Conservation (phyloP, 1,139 yeast genomes). For the Geotrichum cucujoidarum region DNA sequence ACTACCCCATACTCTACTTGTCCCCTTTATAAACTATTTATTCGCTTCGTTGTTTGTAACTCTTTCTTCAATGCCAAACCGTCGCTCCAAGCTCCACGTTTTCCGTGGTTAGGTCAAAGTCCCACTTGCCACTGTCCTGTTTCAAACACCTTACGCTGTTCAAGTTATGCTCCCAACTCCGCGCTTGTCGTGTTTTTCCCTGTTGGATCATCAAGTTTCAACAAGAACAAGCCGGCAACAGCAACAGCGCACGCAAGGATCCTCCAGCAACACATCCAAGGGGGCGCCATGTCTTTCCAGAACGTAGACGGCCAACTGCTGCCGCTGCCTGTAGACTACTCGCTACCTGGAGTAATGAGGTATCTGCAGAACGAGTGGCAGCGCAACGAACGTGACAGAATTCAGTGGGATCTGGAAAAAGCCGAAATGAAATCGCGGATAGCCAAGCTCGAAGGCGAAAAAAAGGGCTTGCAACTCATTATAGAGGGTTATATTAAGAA, state of each 20-base stretch:
- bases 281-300: too few species aligned
- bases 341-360: slow-evolving; percentile 50
- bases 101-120: too few species aligned
- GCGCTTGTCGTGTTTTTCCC: too few species aligned
- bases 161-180: too few species aligned
- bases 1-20: background rate
- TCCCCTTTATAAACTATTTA: background rate
- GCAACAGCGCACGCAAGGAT: too few species aligned
- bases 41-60: background rate
- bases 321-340: slow-evolving; percentile 32
- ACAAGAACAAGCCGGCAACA: too few species aligned
- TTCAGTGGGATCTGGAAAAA: slow-evolving; percentile 52
- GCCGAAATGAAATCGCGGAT: slow-evolving; percentile 49
- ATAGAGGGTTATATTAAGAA: slow-evolving; percentile 32
- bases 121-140: too few species aligned
- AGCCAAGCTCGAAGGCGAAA: slow-evolving; percentile 41
- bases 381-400: slow-evolving; percentile 50
- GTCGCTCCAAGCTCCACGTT: too few species aligned
- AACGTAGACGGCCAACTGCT: background rate
- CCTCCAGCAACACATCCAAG: too few species aligned
- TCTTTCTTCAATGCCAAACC: background rate
- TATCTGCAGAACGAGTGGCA: slow-evolving; percentile 56
- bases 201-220: too few species aligned
- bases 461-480: slow-evolving; percentile 33
- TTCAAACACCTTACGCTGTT: too few species aligned